Evolutionary conservation across 441 rosid species (phyloP), one percentile per base, ranked within the genome.

Genomic region (Rhodomyrtus psidioides): DNA sequence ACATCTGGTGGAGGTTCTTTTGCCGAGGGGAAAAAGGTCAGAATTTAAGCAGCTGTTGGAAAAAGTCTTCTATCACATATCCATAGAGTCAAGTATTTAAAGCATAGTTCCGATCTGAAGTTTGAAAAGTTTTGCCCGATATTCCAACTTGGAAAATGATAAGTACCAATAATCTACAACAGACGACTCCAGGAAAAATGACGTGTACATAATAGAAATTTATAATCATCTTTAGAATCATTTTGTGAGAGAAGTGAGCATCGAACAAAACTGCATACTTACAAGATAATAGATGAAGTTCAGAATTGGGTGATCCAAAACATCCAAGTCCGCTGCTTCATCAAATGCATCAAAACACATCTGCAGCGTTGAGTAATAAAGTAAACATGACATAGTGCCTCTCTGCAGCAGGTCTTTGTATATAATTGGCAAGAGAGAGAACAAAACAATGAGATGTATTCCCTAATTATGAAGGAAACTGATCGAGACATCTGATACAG

Each of bases 301-400:
- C 42, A 96, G 93, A 89, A 94, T 84, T 23, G 99, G 96, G 86
- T 96, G 99, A 90, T 95, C 91, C 90, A 95, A 89, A 84, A 96
- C 95, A 91, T 94, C 96, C 85, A 96, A 93, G 89, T 95, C 91
- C 17, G 98, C 98, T 81, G 92, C 95, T 90, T 92, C 87, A 84
- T 94, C 94, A 83, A 96, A 95, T 65, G 99, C 99, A 91, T 94
- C 90, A 83, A 96, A 93, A 91, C 98, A 95, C 94, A 92, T 92
- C 99, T 96, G 86, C 83, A 88, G 55, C 62, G 91, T 53, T 39
- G 16, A 34, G 55, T 49, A 49, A 57, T 16, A 81, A 57, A 57
- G 82, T 85, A 85, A 39, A 28, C 26, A 30, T 82, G 79, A 34
- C 46, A 53, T 28, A 53, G 53, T 13, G 21, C 59, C 42, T 30